Percentiles rank a stretch among this genome's conserved stretches.
Evolutionary conservation across 1,139 yeast species (phyloP).

Genomic region (Zygoascus meyerae): DNA sequence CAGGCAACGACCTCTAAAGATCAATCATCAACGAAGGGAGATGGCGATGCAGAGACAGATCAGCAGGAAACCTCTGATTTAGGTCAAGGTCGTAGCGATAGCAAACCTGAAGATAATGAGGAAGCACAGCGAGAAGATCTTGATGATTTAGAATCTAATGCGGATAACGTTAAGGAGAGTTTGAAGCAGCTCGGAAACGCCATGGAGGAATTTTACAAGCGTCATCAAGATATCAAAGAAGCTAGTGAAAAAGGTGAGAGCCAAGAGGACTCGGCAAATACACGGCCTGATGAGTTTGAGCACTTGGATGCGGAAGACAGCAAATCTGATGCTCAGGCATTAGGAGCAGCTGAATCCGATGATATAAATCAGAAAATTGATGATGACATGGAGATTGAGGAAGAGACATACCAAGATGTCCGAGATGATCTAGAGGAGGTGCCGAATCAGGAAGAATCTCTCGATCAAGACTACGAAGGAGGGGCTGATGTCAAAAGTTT

Average conservation of each 20-base stretch:
- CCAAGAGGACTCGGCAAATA: constrained; percentile 49
- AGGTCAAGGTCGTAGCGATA: constrained; percentile 23
- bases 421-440: constrained; percentile 27
- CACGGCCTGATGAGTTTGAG: constrained; percentile 82
- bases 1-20: constrained; percentile 55
- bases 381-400: constrained; percentile 81
- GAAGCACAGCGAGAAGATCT: constrained; percentile 9
- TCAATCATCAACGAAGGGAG: constrained; percentile 63
- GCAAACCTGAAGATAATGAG: constrained; percentile 20
- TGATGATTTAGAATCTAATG: constrained; percentile 29
- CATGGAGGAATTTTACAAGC: constrained; percentile 82
- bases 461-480: constrained; percentile 14
- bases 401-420: constrained; percentile 31
- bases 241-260: constrained; percentile 28
- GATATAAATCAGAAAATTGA: constrained; percentile 75
- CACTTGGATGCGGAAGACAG: constrained; percentile 78
- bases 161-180: constrained; percentile 72
- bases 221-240: constrained; percentile 73
- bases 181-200: constrained; percentile 87
- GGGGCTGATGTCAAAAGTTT: neutral
- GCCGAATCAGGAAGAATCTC: constrained; percentile 27
- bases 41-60: constrained; percentile 70
- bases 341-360: constrained; percentile 73
- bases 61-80: constrained; percentile 49
- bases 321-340: constrained; percentile 77